Evolutionary conservation across 169 alveolate species (phyloP).

Genomic region (Hammondia hammondi): DNA sequence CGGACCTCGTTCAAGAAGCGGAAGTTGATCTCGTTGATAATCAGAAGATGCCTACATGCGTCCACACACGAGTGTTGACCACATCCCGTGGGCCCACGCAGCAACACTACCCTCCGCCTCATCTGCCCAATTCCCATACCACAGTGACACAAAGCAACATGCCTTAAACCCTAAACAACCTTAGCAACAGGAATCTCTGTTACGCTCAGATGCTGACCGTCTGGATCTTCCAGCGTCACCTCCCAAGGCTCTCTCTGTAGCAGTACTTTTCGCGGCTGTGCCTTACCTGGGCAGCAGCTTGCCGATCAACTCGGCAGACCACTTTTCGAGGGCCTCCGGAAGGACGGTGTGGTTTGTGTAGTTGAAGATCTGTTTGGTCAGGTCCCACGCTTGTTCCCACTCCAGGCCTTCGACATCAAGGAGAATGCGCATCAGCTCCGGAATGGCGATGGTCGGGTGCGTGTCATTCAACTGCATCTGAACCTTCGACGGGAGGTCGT

Average conservation of each 20-base stretch:
- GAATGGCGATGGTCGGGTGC: slow-evolving; percentile 95
- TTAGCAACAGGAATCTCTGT: background rate
- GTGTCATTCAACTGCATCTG: slow-evolving; percentile 94
- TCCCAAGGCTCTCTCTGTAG: background rate
- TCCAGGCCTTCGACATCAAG: slow-evolving; percentile 90
- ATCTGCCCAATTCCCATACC: too few relatives aligned
- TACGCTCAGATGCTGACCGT: background rate
- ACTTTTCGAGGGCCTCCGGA: slow-evolving; percentile 97
- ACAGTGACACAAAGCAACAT: too few relatives aligned
- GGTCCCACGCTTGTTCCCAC: slow-evolving; percentile 92
- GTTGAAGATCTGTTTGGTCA: slow-evolving; percentile 83
- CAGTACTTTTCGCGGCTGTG: background rate
- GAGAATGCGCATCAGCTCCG: slow-evolving; percentile 92
- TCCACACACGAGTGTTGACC: background rate
- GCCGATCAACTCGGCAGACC: slow-evolving; percentile 92
- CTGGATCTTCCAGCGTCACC: background rate
- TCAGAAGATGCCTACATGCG: slow-evolving; percentile 82
- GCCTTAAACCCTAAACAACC: too few relatives aligned
- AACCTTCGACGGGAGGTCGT: slow-evolving; percentile 87
- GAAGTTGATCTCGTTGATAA: slow-evolving; percentile 91
- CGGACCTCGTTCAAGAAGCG: slow-evolving; percentile 88
- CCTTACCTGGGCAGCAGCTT: slow-evolving; percentile 88
- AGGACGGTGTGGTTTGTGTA: slow-evolving; percentile 97
- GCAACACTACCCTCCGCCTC: too few relatives aligned
- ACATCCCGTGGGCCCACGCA: too few relatives aligned